These are phyloP conservation scores for Aspergillus steynii DNA, from an alignment of 495 filamentous ascomycete genomes.

Conservation along the genomic window DNA sequence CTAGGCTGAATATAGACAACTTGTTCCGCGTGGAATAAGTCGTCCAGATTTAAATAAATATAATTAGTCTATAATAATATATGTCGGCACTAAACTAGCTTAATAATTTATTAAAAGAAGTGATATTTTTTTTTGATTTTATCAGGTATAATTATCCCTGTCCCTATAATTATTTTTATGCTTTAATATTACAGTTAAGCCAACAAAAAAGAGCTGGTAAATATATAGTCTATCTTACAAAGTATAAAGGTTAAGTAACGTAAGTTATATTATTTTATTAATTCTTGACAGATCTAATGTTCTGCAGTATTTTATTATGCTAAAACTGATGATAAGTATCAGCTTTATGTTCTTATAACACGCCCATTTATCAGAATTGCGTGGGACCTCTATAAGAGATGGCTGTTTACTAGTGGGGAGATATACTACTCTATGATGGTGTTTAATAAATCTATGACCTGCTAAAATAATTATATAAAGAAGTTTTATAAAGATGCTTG, in stretches of 20 bases:
- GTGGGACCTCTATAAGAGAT: neutral
- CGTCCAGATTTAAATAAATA: too few species aligned
- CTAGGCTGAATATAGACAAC: too few species aligned
- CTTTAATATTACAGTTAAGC: too few species aligned
- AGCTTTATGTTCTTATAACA: neutral
- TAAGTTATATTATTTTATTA: neutral
- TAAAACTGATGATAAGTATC: neutral
- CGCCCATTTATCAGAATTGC: neutral
- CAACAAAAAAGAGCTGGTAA: neutral
- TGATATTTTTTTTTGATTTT: too few species aligned
- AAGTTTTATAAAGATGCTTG: conserved; percentile 1
- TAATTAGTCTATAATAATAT: too few species aligned
- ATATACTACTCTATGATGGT: conserved; percentile 1
- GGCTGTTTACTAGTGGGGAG: neutral
- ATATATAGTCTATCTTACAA: neutral
- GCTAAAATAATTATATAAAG: neutral
- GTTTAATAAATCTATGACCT: neutral
- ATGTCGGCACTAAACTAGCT: too few species aligned
- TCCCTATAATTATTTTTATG: too few species aligned
- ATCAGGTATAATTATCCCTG: too few species aligned
- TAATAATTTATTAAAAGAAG: too few species aligned
- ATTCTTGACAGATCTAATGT: neutral
- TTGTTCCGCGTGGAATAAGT: too few species aligned
- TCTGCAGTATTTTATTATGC: neutral
- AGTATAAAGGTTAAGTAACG: neutral